Evolutionary conservation across 106 monocot species (phyloP), one percentile per base, ranked within the genome.

Genomic region (Dioscorea zingiberensis): DNA sequence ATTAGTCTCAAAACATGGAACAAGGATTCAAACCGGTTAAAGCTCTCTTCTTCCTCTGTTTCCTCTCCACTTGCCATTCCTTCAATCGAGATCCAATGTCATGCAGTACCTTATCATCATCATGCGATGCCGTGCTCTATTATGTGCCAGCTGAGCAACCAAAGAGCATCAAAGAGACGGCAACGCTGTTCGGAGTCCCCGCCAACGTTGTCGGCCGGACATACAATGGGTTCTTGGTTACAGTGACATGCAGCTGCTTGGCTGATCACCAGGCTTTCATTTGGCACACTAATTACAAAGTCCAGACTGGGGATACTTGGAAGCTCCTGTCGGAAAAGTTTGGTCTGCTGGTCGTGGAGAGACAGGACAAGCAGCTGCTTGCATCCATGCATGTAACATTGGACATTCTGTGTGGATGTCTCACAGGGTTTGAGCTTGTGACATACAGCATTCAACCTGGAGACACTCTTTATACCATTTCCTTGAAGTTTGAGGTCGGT

Each of bases 351-450:
- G 62, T 71, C 2, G 9, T 23, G 38, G 60, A 54, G 23, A 62
- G 19, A 22, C 51, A 51, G 8, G 38, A 54, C 62, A 71, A 62
- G 24, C 2, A 4, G 0, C 27, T 71, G 54, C 0, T 71, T 54
- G 32, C 51, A 2, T 0, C 24, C 62, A 62, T 25, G 51, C 38
- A 49, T 54, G 19, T 71, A 0, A 62, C 24, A 10, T 21, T 71
- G 47, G 71, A 71, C 61, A n/a, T 71, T 23, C 28, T 62, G 0
- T 71, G 71, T 25, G 71, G 71, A 2, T 71, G 71, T n/a, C 3
- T 54, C 2, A 22, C 23, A 3, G 71, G 71, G 14, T 25, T 25
- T 49, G 60, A 54, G 27, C 2, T 71, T n/a, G 51, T 71, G 53
- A 71, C 71, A 1, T 71, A 71, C 29, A 44, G 17, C 10, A 44